Evolutionary conservation across 805 yeast genomes (phyloP).

Genomic region (Saccharomyces paradoxus): DNA sequence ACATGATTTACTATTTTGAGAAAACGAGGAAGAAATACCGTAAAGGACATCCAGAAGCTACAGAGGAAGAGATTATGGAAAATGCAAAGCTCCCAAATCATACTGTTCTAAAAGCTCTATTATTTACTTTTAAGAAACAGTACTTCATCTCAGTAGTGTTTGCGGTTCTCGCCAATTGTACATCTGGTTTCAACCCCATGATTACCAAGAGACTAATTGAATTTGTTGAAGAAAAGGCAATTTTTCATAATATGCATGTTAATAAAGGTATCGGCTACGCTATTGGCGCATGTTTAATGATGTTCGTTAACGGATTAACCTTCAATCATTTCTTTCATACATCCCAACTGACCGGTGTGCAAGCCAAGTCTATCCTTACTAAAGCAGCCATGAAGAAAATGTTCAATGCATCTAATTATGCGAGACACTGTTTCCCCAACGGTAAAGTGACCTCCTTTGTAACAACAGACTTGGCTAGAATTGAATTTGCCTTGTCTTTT

Average conservation of each 20-base stretch:
- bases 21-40: conserved; percentile 29
- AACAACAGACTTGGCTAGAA: conserved; percentile 73
- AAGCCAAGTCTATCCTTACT: conserved; percentile 60
- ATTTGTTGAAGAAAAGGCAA: conserved; percentile 48
- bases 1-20: conserved; percentile 29
- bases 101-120: conserved; percentile 38
- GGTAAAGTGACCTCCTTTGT: conserved; percentile 69
- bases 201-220: conserved; percentile 55
- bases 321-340: conserved; percentile 59
- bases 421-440: conserved; percentile 53
- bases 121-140: conserved; percentile 43
- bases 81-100: conserved; percentile 21
- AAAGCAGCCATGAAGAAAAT: conserved; percentile 65
- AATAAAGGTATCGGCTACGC: conserved; percentile 71
- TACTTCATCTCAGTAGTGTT: conserved; percentile 37
- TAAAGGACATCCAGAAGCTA: conserved; percentile 29
- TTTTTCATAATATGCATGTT: conserved; percentile 34
- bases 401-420: conserved; percentile 47
- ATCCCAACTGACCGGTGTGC: conserved; percentile 59
- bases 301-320: conserved; percentile 39
- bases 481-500: conserved; percentile 68
- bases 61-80: conserved; percentile 34
- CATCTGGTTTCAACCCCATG: conserved; percentile 53
- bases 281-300: conserved; percentile 55
- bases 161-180: conserved; percentile 41